phyloP scores from a whole-genome alignment of 2,329 filamentous ascomycete genomes.

The Cladophialophora carrionii region DNA sequence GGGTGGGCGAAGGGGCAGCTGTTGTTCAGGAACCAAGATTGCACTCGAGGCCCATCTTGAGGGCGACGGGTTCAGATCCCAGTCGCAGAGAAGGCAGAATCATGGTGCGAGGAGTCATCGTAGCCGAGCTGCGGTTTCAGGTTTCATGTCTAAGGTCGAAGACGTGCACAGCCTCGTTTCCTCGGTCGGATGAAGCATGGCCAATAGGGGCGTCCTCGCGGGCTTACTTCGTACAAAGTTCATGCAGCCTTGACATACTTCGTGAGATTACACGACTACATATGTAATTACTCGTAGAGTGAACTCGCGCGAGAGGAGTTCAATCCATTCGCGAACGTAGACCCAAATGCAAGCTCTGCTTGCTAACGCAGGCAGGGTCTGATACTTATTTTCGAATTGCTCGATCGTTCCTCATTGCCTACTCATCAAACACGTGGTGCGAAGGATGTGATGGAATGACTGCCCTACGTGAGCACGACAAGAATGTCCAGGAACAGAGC shows the following conservation, averaged over 20 bases:
- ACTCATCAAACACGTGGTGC: too few relatives aligned
- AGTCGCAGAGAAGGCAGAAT: background rate
- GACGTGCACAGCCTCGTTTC: background rate
- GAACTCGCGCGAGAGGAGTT: background rate
- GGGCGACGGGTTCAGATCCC: background rate
- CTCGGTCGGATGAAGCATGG: background rate
- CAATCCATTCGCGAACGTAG: background rate
- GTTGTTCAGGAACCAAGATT: background rate
- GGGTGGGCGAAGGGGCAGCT: too few relatives aligned
- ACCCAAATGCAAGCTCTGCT: background rate
- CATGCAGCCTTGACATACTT: background rate
- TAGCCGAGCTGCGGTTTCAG: background rate
- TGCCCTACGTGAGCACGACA: too few relatives aligned
- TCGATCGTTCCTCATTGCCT: background rate
- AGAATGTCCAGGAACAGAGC: too few relatives aligned
- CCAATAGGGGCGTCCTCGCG: background rate
- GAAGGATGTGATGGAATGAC: too few relatives aligned
- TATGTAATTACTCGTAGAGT: too few relatives aligned
- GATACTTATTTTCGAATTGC: background rate
- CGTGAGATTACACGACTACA: too few relatives aligned
- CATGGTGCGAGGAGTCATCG: background rate
- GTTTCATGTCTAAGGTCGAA: background rate
- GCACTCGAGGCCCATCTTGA: background rate
- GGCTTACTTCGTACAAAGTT: background rate
- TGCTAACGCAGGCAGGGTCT: background rate